Evolutionary conservation across 257 asterid species (phyloP).

Genomic region (Scutellaria galericulata): DNA sequence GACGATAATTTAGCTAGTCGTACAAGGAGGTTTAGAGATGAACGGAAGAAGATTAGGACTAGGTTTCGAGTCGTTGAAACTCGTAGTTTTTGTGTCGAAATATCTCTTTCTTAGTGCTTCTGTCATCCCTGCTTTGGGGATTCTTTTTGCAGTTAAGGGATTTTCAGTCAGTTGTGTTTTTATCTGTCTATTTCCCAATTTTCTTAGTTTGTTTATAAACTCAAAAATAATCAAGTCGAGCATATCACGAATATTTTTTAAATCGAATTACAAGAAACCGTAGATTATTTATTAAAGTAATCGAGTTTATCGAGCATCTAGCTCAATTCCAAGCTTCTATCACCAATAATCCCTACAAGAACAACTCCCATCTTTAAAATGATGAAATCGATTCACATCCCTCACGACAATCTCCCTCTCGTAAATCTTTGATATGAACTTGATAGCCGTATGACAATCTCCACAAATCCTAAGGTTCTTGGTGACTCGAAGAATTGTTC

Average conservation of each 20-base stretch:
- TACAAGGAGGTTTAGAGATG: constrained; percentile 36
- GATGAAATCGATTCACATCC: constrained; percentile 83
- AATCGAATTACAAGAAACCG: no score
- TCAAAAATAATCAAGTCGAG: no score
- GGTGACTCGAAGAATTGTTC: constrained; percentile 60
- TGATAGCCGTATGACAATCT: constrained; percentile 75
- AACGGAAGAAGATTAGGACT: constrained; percentile 41
- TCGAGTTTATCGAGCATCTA: background rate
- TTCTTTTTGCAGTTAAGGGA: constrained; percentile 46
- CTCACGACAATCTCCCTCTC: constrained; percentile 73
- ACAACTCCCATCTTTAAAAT: constrained; percentile 67
- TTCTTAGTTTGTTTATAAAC: background rate
- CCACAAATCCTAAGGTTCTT: constrained; percentile 85
- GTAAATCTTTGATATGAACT: constrained; percentile 62
- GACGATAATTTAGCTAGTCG: constrained; percentile 36
- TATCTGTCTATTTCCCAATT: background rate
- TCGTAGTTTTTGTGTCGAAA: constrained; percentile 22
- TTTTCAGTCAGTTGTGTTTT: constrained; percentile 3
- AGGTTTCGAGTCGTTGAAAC: constrained; percentile 29
- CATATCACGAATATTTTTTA: background rate
- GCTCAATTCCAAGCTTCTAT: background rate
- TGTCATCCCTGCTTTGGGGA: constrained; percentile 30
- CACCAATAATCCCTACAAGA: constrained; percentile 85
- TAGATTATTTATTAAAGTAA: no score
- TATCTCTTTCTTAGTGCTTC: constrained; percentile 27